These are phyloP conservation scores for Vanilla planifolia DNA, from an alignment of 106 monocot species.

Conservation along the genomic window DNA sequence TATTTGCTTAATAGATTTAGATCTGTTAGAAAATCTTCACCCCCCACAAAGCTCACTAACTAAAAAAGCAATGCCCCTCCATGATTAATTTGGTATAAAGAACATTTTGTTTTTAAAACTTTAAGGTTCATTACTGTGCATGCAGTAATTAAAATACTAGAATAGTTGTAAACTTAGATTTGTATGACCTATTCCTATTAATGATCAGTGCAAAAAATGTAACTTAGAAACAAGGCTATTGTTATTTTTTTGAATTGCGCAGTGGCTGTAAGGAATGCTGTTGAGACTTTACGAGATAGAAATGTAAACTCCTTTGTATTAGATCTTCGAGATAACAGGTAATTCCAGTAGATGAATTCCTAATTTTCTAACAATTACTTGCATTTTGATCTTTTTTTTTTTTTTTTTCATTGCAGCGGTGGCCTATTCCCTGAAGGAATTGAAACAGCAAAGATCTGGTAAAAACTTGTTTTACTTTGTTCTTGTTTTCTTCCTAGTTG, in stretches of 20 bases:
- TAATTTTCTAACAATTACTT: neutral
- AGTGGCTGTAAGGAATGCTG: slow-evolving; percentile 91
- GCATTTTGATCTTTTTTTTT: slow-evolving; percentile 5
- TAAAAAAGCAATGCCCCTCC: no score
- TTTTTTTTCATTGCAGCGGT: slow-evolving; percentile 50
- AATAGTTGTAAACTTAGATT: no score
- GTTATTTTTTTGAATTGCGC: slow-evolving; percentile 4
- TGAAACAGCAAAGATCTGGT: slow-evolving; percentile 97
- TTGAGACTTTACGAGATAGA: slow-evolving; percentile 64
- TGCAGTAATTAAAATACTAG: no score
- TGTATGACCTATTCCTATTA: no score
- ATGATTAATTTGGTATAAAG: no score
- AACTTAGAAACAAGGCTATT: neutral
- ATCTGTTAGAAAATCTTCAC: no score
- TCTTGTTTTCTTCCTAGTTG: neutral
- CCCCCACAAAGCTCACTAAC: no score
- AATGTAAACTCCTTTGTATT: slow-evolving; percentile 86
- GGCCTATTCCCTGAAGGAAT: slow-evolving; percentile 99
- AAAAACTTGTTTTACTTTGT: slow-evolving; percentile 16
- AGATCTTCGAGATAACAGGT: slow-evolving; percentile 97
- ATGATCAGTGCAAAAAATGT: no score
- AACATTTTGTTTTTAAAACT: no score
- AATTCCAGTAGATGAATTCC: neutral
- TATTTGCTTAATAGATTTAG: no score
- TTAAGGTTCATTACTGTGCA: no score